These are phyloP conservation scores for Ilex asprella DNA, from an alignment of 257 asterid genomes.

Conservation along the genomic window DNA sequence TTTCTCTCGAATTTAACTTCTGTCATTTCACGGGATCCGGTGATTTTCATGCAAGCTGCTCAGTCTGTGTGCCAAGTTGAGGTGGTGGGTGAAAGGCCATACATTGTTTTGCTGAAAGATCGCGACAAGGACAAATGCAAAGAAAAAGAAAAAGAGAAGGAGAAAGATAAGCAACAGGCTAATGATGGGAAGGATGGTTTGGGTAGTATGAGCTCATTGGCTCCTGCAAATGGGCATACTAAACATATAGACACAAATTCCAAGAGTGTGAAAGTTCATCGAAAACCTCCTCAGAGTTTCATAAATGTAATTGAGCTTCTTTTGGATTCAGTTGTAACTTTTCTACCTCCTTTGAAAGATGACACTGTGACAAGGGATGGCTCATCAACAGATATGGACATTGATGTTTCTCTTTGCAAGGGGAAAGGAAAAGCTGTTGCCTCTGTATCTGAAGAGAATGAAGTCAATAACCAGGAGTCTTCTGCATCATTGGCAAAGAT, in stretches of 20 bases:
- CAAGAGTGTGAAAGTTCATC: constrained; percentile 56
- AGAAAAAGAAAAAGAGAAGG: constrained; percentile 83
- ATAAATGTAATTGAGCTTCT: constrained; percentile 67
- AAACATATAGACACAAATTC: constrained; percentile 57
- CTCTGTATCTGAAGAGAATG: constrained; percentile 47
- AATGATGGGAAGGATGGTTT: constrained; percentile 51
- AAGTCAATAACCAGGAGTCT: constrained; percentile 48
- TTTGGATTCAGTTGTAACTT: constrained; percentile 57
- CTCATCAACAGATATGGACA: constrained; percentile 61
- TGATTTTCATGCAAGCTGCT: constrained; percentile 77
- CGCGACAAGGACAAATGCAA: constrained; percentile 75
- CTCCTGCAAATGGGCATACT: constrained; percentile 51
- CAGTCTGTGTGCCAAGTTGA: constrained; percentile 85
- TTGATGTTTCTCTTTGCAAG: constrained; percentile 61
- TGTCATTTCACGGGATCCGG: constrained; percentile 81
- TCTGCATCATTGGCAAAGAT: constrained; percentile 80
- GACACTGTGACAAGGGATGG: constrained; percentile 41
- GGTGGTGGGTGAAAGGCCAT: constrained; percentile 93
- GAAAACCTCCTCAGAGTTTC: constrained; percentile 79
- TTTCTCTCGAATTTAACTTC: constrained; percentile 69
- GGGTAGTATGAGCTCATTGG: constrained; percentile 29
- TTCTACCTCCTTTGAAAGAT: constrained; percentile 60
- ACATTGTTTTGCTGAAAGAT: constrained; percentile 66
- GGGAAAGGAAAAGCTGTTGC: constrained; percentile 81
- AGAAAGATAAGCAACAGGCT: constrained; percentile 54